A percentile compares a stretch with the other conserved stretches of the same genome.
Evolutionary conservation across 345 rosid genomes (phyloP).

Genomic region (Arabis alpina): DNA sequence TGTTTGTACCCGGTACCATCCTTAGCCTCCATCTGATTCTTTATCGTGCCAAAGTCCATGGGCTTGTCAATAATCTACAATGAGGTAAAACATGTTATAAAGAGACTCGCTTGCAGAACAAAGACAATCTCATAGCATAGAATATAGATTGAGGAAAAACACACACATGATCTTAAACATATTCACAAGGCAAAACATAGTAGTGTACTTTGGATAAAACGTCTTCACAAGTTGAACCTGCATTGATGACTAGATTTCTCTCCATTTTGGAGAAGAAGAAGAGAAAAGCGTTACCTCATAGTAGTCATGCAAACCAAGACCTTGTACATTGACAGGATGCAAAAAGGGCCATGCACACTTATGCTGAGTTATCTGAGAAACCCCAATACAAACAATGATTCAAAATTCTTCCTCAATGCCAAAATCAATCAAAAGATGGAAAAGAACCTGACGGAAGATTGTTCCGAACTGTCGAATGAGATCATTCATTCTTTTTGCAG

Average conservation of each 20-base stretch:
- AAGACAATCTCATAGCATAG: neutral
- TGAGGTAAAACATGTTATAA: slow-evolving; percentile 24
- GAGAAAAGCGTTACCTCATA: slow-evolving; percentile 55
- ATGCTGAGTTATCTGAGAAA: slow-evolving; percentile 79
- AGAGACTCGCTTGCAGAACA: slow-evolving; percentile 7
- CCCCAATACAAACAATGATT: neutral
- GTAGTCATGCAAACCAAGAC: slow-evolving; percentile 88
- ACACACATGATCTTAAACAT: neutral
- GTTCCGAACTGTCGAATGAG: slow-evolving; percentile 83
- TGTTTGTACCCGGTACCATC: slow-evolving; percentile 81
- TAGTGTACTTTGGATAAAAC: neutral
- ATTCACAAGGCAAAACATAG: slow-evolving; percentile 11
- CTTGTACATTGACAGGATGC: slow-evolving; percentile 90
- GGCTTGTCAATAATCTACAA: slow-evolving; percentile 82
- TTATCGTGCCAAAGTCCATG: slow-evolving; percentile 92
- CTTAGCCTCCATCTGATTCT: slow-evolving; percentile 87
- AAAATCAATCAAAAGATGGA: neutral
- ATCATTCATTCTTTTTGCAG: slow-evolving; percentile 92
- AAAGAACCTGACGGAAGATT: slow-evolving; percentile 64
- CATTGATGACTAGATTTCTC: slow-evolving; percentile 26
- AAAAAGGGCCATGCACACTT: slow-evolving; percentile 87
- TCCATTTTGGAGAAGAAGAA: slow-evolving; percentile 13
- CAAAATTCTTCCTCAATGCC: neutral
- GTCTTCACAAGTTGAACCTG: slow-evolving; percentile 17
- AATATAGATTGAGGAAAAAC: neutral